Base-by-base conservation (phyloP, 768 basidiomycete genomes). In the Coprinellus micaceus region DNA sequence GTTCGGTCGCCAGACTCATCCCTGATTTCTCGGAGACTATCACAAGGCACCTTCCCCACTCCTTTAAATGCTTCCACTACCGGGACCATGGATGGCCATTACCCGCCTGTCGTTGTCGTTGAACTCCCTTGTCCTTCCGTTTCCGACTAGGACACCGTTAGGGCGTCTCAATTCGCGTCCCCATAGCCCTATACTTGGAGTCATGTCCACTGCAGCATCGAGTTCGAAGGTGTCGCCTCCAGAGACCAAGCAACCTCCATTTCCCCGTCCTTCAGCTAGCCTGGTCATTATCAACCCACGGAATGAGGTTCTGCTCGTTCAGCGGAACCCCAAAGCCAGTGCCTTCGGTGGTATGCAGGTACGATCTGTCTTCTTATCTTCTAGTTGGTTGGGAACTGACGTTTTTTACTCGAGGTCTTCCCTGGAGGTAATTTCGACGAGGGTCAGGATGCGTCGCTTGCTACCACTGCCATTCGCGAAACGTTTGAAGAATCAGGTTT, bases 401-500 rank as follows among this genome's bases (percentile, higher is more conserved):
- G 7, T 7, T 40, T 28, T 24, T 17, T n/a, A 50, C 15, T 57
- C 24, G 58, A 90, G 88, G 88, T 89, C 26, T 91, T 89, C 62
- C 88, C 88, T 6, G 88, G 88, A 13, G 88, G 88, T 17, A 88
- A 88, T 66, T 77, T 74, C 40, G 88, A 89, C 71, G 59, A 73
- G 47, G 69, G 72, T 53, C 85, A 89, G 60, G 88, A 89, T 61
- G 63, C 65, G 5, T 81, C 81, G 10, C 65, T 86, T 19, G 67
- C 67, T 29, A 75, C 84, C 56, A 89, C 86, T 13, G 88, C 86
- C 3, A 83, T 89, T 43, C 77, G 88, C 17, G 88, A 91, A 69
- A 85, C 87, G 0, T 89, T 91, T 56, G 88, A 91, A 63, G 88
- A 91, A 64, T 78, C 86, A 2, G 88, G 88, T 1, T 67, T 89